Base-by-base conservation (phyloP, 108 stramenopile species). In the Nitzschia sp. region DNA sequence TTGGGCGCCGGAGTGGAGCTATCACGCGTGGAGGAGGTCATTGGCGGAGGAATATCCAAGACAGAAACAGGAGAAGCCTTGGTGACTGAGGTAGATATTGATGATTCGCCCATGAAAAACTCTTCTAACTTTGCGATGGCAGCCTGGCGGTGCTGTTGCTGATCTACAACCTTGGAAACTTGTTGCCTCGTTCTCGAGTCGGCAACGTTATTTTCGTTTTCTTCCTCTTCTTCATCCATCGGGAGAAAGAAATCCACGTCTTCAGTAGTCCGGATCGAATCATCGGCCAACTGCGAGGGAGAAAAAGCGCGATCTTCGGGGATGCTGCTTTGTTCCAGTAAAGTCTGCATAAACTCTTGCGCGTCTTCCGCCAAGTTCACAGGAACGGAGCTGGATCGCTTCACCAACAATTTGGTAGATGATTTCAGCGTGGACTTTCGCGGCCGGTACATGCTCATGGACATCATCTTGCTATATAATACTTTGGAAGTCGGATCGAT, bases 221-320 rank as follows among this genome's bases (percentile, higher is more conserved):
- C 38, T 9, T 41, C 38, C 6, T 9, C 38, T 4, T 15, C 23
- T 1, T 64, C 63, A 25, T 64, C 63, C 41, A 64, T 45, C 23
- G 63, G 63, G 50, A 48, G 25, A 35, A 50, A 64, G 47, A 48
- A 64, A 13, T 64, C 63, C 0, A 13, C 27, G 30, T 31, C 63
- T 21, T 35, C 44, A 2, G 23, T 35, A 2, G 23, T 35, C 6
- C 44, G 36, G 21, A 30, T 41, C 26, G 63, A 64, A 50, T 31
- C 5, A 50, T 31, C 5, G 27, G 30, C 34, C 8, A 29, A 15
- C 17, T 32, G 21, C 47, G 19, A 52, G 4, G 48, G 19, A n/a
- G 48, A 48, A 30, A 41, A 17, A 4, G 47, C 46, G 35, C 28
- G 21, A 5, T 61, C 36, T 41, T 41, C 36, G 36, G 35, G 17